A percentile compares a stretch with the other conserved stretches of the same genome.
Conservation (phyloP, 2,329 filamentous ascomycete genomes). For the Fusarium heterosporum region DNA sequence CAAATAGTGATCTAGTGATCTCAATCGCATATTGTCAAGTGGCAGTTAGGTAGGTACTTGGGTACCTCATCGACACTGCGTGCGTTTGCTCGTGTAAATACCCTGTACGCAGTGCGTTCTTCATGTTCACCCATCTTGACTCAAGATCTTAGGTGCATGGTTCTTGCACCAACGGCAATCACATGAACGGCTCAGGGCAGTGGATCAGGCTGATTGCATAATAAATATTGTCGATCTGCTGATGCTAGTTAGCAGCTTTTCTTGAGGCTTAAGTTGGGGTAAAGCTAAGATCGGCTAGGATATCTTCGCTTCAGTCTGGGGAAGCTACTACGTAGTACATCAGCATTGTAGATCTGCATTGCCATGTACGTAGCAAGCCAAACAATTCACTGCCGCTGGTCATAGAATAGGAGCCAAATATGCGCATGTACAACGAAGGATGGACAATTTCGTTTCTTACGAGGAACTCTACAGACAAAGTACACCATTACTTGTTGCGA, state of each 20-base stretch:
- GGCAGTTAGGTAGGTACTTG: too few relatives aligned
- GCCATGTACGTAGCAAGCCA: constrained; percentile 12
- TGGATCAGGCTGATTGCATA: too few relatives aligned
- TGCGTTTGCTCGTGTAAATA: too few relatives aligned
- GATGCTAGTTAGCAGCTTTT: not conserved
- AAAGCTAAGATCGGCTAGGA: constrained; percentile 3
- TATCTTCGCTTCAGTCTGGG: constrained; percentile 7
- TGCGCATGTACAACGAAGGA: not conserved
- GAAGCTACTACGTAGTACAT: constrained; percentile 3
- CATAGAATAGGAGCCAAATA: not conserved
- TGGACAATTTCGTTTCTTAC: too few relatives aligned
- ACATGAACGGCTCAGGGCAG: not conserved
- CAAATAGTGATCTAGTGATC: too few relatives aligned
- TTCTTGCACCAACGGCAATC: not conserved
- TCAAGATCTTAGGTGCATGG: not conserved
- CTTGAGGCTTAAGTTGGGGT: constrained; percentile 8
- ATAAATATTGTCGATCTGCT: constrained; percentile 2
- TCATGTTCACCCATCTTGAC: not conserved
- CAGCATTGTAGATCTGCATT: constrained; percentile 18
- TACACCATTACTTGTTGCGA: not conserved
- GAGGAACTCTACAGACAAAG: not conserved
- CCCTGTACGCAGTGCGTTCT: not conserved
- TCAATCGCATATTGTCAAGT: too few relatives aligned
- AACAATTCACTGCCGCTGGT: not conserved
- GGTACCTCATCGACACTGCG: too few relatives aligned